Conservation (phyloP, 73 alveolate species). For the Symbiodinium natans region DNA sequence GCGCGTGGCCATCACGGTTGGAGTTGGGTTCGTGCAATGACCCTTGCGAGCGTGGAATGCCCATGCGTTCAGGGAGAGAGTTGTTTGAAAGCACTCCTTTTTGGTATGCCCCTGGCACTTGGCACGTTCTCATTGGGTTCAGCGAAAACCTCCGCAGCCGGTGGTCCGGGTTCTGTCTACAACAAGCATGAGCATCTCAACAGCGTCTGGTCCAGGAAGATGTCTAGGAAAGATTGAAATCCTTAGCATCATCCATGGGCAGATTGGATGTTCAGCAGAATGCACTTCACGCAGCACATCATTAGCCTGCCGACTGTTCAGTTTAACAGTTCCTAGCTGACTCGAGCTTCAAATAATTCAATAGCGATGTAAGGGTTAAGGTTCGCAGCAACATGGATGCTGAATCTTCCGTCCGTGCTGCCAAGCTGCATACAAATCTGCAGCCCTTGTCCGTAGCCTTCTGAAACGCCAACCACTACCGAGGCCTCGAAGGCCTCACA, state of each 20-base stretch:
- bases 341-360: too few species aligned
- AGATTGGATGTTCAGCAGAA: too few species aligned
- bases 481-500: not conserved
- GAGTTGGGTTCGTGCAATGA: too few species aligned
- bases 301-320: too few species aligned
- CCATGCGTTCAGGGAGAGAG: too few species aligned
- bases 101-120: not conserved
- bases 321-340: too few species aligned
- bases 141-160: slow-evolving; percentile 25
- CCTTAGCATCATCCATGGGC: not conserved
- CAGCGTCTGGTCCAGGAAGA: slow-evolving; percentile 15
- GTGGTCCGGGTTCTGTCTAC: slow-evolving; percentile 1
- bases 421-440: slow-evolving; percentile 1
- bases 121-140: slow-evolving; percentile 11
- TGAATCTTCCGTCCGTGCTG: not conserved
- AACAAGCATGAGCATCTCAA: slow-evolving; percentile 4
- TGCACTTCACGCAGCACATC: too few species aligned
- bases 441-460: not conserved
- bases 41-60: too few species aligned
- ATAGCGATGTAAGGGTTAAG: too few species aligned
- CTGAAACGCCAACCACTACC: not conserved
- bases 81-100: too few species aligned
- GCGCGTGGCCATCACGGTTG: too few species aligned
- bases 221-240: slow-evolving; percentile 13
- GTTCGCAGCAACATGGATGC: too few species aligned